These are phyloP conservation scores for Clarireedia paspali DNA, from an alignment of 2,329 filamentous ascomycete species.

Conservation along the genomic window DNA sequence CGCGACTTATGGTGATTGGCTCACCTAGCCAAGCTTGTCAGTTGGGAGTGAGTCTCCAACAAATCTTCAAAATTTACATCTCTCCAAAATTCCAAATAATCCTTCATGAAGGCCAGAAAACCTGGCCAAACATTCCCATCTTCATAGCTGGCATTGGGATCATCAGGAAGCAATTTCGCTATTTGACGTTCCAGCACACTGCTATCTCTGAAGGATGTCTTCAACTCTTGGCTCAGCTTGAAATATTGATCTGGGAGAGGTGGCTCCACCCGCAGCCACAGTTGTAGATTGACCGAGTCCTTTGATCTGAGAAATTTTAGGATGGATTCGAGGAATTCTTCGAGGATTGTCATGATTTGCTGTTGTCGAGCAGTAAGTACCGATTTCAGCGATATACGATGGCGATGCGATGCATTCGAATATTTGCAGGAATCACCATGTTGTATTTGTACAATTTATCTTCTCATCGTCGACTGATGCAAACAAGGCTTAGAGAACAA, in stretches of 20 bases:
- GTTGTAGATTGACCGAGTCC: slow-evolving; percentile 57
- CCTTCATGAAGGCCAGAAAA: slow-evolving; percentile 70
- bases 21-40: slow-evolving; percentile 69
- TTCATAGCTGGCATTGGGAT: slow-evolving; percentile 56
- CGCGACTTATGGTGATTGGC: slow-evolving; percentile 27
- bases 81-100: slow-evolving; percentile 74
- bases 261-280: slow-evolving; percentile 70
- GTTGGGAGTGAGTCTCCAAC: slow-evolving; percentile 63
- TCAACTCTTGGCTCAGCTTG: slow-evolving; percentile 60
- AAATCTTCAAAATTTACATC: slow-evolving; percentile 73
- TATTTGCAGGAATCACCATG: background rate
- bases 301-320: slow-evolving; percentile 52
- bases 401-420: background rate
- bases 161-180: slow-evolving; percentile 55
- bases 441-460: too few relatives aligned
- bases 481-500: too few relatives aligned
- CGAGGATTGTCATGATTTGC: slow-evolving; percentile 49
- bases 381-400: too few relatives aligned
- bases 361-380: background rate
- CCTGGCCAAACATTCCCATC: slow-evolving; percentile 64
- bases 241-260: slow-evolving; percentile 60
- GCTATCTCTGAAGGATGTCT: slow-evolving; percentile 41
- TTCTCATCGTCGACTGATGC: too few relatives aligned
- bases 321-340: slow-evolving; percentile 61
- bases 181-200: slow-evolving; percentile 56